These are phyloP conservation scores for Annulohypoxylon truncatum DNA, from an alignment of 2,329 filamentous ascomycete species.

Conservation along the genomic window DNA sequence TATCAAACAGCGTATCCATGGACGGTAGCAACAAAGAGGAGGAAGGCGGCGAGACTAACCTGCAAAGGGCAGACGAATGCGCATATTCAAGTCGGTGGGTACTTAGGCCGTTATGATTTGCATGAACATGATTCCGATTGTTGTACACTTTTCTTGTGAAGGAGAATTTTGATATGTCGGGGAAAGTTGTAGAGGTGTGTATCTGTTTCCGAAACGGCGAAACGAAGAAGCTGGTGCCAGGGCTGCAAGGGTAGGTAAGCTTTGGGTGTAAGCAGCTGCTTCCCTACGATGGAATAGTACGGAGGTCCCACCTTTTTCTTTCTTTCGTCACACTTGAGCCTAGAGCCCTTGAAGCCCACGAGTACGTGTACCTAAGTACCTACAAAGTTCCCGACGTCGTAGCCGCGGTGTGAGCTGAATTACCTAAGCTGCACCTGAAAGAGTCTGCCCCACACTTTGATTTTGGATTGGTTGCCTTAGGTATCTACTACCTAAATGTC, in stretches of 20 bases:
- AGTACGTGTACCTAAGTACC: not conserved
- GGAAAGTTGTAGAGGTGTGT: not conserved
- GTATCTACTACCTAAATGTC: too few relatives aligned
- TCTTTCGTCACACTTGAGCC: constrained; percentile 25
- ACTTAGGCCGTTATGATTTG: constrained; percentile 17
- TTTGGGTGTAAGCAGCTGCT: constrained; percentile 11
- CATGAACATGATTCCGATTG: constrained; percentile 31
- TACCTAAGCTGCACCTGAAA: constrained; percentile 23
- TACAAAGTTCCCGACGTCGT: not conserved
- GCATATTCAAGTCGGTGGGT: constrained; percentile 64
- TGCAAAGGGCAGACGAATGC: constrained; percentile 88
- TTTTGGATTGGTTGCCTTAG: not conserved
- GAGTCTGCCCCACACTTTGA: not conserved
- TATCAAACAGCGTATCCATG: not conserved
- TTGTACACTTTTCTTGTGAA: too few relatives aligned
- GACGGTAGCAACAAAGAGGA: constrained; percentile 8
- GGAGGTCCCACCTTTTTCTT: constrained; percentile 5
- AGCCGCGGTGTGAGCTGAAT: constrained; percentile 15
- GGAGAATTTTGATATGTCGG: too few relatives aligned
- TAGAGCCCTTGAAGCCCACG: not conserved
- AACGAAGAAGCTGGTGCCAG: constrained; percentile 4
- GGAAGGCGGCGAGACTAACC: constrained; percentile 66
- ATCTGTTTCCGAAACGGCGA: constrained; percentile 7
- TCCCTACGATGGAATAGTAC: constrained; percentile 9
- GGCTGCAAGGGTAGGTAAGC: constrained; percentile 21